These are phyloP conservation scores for Mycena galericulata DNA, from an alignment of 768 basidiomycete species.

Conservation along the genomic window DNA sequence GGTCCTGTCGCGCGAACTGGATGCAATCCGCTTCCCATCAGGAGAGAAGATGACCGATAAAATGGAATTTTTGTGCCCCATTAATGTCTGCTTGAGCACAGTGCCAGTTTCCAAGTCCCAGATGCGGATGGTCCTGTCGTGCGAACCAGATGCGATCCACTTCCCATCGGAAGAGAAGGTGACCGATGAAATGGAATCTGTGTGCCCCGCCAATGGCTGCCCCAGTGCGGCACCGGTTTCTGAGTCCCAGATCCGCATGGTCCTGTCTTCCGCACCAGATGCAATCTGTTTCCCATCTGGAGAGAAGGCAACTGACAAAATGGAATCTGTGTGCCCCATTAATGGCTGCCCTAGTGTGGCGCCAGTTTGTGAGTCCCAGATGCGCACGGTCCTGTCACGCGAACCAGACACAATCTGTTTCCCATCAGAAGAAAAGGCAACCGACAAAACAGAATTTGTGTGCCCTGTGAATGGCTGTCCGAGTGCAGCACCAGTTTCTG, in stretches of 20 bases:
- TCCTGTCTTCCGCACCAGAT: background rate
- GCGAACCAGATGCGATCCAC: conserved; percentile 8
- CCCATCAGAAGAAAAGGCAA: too few species aligned
- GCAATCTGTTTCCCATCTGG: too few species aligned
- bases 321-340: too few species aligned
- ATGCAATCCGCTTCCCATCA: background rate
- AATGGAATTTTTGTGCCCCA: too few species aligned
- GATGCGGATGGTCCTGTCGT: background rate
- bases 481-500: too few species aligned
- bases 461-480: too few species aligned
- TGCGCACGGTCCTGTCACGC: too few species aligned
- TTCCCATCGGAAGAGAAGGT: conserved; percentile 10
- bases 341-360: too few species aligned
- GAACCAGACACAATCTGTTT: too few species aligned
- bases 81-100: background rate
- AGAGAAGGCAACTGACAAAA: too few species aligned
- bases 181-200: background rate
- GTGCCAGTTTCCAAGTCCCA: conserved; percentile 4
- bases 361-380: too few species aligned
- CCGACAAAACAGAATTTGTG: too few species aligned
- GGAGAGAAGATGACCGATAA: background rate
- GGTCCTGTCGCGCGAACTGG: background rate
- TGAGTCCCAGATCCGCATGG: background rate
- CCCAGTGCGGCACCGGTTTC: background rate
- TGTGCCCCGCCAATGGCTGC: background rate